Conservation (phyloP, 2,329 filamentous ascomycete species). For the Zelopaecilomyces penicillatus region DNA sequence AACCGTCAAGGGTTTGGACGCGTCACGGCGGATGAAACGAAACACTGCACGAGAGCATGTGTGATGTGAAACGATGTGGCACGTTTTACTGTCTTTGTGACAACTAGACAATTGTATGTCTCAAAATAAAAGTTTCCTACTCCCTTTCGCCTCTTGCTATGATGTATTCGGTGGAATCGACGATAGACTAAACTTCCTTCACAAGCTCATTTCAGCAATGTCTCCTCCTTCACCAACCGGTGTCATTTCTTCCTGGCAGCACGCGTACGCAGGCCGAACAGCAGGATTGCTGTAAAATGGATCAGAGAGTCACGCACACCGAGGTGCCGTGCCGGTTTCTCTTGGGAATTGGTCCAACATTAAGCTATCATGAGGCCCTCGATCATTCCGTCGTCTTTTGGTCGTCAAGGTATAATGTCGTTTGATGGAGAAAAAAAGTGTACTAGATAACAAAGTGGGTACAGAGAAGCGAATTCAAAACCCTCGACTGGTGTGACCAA, state of each 20-base stretch:
- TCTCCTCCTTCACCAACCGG: constrained; percentile 3
- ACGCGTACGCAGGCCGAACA: neutral
- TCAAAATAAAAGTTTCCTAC: constrained; percentile 17
- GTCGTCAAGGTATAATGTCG: constrained; percentile 11
- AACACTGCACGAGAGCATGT: too few relatives aligned
- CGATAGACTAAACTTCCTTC: constrained; percentile 15
- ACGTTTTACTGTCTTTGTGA: too few relatives aligned
- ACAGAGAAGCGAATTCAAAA: constrained; percentile 22
- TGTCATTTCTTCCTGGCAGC: neutral
- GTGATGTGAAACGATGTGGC: too few relatives aligned
- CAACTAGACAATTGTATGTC: neutral
- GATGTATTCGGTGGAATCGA: constrained; percentile 19
- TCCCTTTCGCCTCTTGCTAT: constrained; percentile 29
- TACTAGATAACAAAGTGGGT: constrained; percentile 23
- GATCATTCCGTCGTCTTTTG: constrained; percentile 15
- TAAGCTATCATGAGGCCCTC: constrained; percentile 11
- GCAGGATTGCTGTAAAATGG: neutral
- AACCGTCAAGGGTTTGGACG: too few relatives aligned
- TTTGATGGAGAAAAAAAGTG: constrained; percentile 15
- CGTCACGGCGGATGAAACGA: too few relatives aligned
- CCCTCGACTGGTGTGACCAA: constrained; percentile 8
- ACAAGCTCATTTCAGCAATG: constrained; percentile 11
- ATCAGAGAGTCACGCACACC: too few relatives aligned
- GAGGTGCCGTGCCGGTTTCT: neutral
- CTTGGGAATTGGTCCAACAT: constrained; percentile 6